A percentile compares a stretch with the other conserved stretches of the same genome.
phyloP scores from a whole-genome alignment of 2,329 filamentous ascomycete species.

The Bipolaris sorokiniana region DNA sequence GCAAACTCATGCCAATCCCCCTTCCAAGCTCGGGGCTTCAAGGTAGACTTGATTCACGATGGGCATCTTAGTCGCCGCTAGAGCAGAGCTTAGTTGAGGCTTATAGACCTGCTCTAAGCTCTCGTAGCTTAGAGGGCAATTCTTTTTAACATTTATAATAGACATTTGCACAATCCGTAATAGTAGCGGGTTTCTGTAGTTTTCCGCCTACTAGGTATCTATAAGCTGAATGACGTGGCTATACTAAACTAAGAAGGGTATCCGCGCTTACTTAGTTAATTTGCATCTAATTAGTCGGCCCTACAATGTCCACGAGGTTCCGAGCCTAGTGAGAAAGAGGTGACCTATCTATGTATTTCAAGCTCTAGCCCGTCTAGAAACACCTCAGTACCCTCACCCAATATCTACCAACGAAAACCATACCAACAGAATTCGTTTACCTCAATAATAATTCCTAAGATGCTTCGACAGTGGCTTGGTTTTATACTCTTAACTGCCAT shows the following conservation, averaged over 20 bases:
- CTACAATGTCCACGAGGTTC: slow-evolving; percentile 4
- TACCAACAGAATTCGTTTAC: neutral
- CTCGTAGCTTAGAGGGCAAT: neutral
- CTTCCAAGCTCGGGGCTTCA: too few species aligned
- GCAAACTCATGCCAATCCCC: too few species aligned
- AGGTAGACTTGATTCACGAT: too few species aligned
- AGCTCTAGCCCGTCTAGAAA: neutral
- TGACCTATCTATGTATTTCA: neutral
- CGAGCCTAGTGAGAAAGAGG: neutral
- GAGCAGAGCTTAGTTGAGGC: neutral
- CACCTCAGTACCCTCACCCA: neutral
- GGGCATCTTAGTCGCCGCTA: neutral
- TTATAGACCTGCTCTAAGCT: neutral
- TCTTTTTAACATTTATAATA: neutral
- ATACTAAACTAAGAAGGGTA: slow-evolving; percentile 1
- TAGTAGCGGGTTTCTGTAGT: slow-evolving; percentile 1
- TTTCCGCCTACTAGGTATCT: neutral
- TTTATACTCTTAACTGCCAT: slow-evolving; percentile 5
- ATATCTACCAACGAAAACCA: slow-evolving; percentile 1
- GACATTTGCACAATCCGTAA: slow-evolving; percentile 2
- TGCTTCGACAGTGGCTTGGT: slow-evolving; percentile 2
- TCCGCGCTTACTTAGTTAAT: neutral
- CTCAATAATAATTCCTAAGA: neutral
- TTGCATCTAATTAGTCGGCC: slow-evolving; percentile 1
- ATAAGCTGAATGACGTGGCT: slow-evolving; percentile 1